phyloP scores from a whole-genome alignment of 148 eudicot genomes.

The Cornus florida region DNA sequence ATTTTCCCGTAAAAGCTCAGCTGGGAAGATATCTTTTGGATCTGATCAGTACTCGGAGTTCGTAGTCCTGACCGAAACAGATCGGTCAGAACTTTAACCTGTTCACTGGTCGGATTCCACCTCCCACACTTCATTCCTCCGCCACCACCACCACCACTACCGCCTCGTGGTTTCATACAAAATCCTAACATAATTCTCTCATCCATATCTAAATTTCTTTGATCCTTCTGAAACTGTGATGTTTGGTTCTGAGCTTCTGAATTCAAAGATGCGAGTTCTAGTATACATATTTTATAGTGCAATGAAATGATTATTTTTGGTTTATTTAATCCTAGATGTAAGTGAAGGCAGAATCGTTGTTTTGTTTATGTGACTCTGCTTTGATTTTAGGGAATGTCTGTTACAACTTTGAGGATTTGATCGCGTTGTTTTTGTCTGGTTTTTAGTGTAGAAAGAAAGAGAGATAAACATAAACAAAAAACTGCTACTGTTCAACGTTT shows the following conservation, averaged over 20 bases:
- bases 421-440: conserved; percentile 32
- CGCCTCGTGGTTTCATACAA: conserved; percentile 51
- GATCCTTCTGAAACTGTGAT: background rate
- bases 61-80: conserved; percentile 81
- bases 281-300: too few species aligned
- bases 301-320: background rate
- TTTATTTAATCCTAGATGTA: background rate
- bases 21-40: conserved; percentile 87
- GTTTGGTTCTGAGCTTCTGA: conserved; percentile 18
- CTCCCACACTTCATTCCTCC: conserved; percentile 59
- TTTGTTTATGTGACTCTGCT: conserved; percentile 27
- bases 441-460: conserved; percentile 35
- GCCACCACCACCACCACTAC: conserved; percentile 30
- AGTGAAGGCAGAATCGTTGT: background rate
- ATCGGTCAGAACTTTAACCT: conserved; percentile 79
- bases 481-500: conserved; percentile 84
- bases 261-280: background rate
- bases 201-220: conserved; percentile 35
- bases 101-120: conserved; percentile 94
- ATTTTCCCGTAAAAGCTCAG: conserved; percentile 91
- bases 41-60: conserved; percentile 89
- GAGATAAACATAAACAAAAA: conserved; percentile 60
- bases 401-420: conserved; percentile 52
- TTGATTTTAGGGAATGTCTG: conserved; percentile 49
- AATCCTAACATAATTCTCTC: conserved; percentile 54